Base-by-base conservation (phyloP, 805 yeast species). In the Candida germanica region DNA sequence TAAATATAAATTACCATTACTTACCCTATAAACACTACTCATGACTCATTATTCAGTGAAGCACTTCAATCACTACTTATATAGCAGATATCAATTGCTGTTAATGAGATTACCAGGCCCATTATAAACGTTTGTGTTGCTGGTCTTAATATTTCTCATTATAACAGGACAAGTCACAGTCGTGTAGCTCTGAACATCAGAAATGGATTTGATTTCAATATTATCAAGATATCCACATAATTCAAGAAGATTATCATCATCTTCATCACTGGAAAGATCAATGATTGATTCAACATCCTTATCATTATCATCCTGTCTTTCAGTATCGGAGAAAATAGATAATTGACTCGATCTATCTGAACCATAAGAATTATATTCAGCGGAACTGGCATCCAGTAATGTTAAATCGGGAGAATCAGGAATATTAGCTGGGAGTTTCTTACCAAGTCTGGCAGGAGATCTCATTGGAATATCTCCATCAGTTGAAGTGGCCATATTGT, bases 301-400 rank as follows among this genome's bases (percentile, higher is more conserved):
- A 11, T 28, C 18, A 3, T 19, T 13, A 12, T 26, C 28, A 16
- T 29, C 26, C 7, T 26, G 35, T 17, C 26, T 26, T 13, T 12
- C 19, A 18, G 5, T 9, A 12, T 39, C 36, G 11, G 53, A 49
- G 26, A 51, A 51, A 8, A 51, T 45, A 6, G 56, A 51, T 10
- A 46, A 49, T 4, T 39, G 40, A 21, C 42, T 38, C 11, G 52
- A 35, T 25, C 42, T 29, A 18, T 40, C 45, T 10, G 53, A 47
- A 3, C 43, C 35, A 38, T 49, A 45, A 30, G 31, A 29, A n/a
- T 34, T 38, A 23, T 40, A 35, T 14, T 53, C 56, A 17, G 40
- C 32, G 5, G 53, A 49, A 29, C 56, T 47, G 5, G 50, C 19
- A 19, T 50, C 58, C 53, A 52, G 57, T 29, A 41, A 19, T 8